Percentiles rank a stretch among this genome's conserved stretches.
These are phyloP conservation scores for Oryza brachyantha DNA, from an alignment of 176 grass and related monocot species.

Conservation along the genomic window DNA sequence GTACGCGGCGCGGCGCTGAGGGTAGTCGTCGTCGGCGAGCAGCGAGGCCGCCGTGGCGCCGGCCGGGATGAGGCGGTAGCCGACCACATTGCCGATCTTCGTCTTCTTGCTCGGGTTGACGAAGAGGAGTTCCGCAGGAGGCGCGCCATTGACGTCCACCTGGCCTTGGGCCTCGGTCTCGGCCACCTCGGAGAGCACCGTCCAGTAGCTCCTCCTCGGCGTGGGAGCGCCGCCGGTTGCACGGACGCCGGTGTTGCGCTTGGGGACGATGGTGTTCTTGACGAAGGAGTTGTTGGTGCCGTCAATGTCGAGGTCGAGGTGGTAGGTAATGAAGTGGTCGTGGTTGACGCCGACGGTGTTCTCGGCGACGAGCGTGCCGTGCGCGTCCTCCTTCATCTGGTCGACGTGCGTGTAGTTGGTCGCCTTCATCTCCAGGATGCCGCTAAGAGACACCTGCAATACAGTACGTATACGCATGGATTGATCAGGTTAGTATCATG, in stretches of 20 bases:
- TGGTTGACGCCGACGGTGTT: slow-evolving; percentile 77
- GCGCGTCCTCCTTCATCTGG: too few relatives aligned
- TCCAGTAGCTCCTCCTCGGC: slow-evolving; percentile 72
- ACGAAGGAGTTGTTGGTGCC: slow-evolving; percentile 76
- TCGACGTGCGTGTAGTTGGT: too few relatives aligned
- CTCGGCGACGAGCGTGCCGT: slow-evolving; percentile 52
- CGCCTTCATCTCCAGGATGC: too few relatives aligned
- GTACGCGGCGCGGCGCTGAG: slow-evolving; percentile 64
- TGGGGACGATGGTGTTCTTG: slow-evolving; percentile 28
- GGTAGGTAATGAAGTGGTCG: slow-evolving; percentile 76
- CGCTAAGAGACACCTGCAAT: too few relatives aligned
- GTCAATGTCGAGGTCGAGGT: slow-evolving; percentile 77
- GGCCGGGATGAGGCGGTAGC: slow-evolving; percentile 45
- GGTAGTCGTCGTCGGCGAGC: slow-evolving; percentile 61
- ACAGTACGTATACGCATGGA: too few relatives aligned
- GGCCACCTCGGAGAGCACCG: slow-evolving; percentile 52
- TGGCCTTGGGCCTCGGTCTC: slow-evolving; percentile 55
- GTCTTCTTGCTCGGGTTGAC: slow-evolving; percentile 68
- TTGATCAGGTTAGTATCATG: too few relatives aligned
- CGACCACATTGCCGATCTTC: slow-evolving; percentile 51
- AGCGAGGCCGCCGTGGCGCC: slow-evolving; percentile 53
- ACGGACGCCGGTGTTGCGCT: neutral
- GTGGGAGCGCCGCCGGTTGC: slow-evolving; percentile 23
- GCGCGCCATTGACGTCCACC: slow-evolving; percentile 24
- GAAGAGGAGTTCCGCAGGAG: slow-evolving; percentile 21